Base-by-base conservation (phyloP, 768 basidiomycete genomes). In the Mycena epipterygia region DNA sequence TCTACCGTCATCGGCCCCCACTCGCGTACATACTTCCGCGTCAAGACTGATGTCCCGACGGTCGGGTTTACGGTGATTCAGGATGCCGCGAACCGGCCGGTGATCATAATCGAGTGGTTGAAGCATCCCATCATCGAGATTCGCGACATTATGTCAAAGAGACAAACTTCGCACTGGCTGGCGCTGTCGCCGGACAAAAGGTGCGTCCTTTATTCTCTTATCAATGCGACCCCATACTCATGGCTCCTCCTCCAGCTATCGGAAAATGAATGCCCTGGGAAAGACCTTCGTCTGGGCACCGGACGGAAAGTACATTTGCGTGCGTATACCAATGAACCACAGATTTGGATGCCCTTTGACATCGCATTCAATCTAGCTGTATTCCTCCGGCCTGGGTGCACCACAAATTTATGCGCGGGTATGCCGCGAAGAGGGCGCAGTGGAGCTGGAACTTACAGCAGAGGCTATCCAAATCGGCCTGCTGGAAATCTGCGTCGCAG, bases 1-100 rank as follows among this genome's bases (percentile, higher is more conserved):
- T 87, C 82, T 65, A 78, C 66, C 35, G 81, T 89, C 44, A 59
- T 82, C 41, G 86, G 86, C 0, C 83, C 87, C 9, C 79, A 83
- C 62, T 74, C 74, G 12, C 80, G 80, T 65, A 77, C 80, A 14
- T 82, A 79, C 51, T 87, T 85, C 68, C 80, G 79, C 52, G 67
- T 89, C 63, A 76, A 71, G 25, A 85, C 84, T n/a, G 80, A 80
- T 66, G 48, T 80, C 21, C 77, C 77, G 23, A 75, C 76, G 11
- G 80, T 80, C 7, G 80, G 78, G 4, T 79, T 79, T 21, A 55
- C 33, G 9, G 17, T 55, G 2, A 37, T 55, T 21, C 53, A 55
- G 13, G 13, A 30, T 14, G 3, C 53, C 21, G 32, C 33, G 21
- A 35, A 37, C 33, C 32, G 37, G 33, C 53, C 53, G n/a, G 14